A percentile compares a stretch with the other conserved stretches of the same genome.
phyloP scores from a whole-genome alignment of 352 stramenopile genomes.

The Phytophthora uliginosa region DNA sequence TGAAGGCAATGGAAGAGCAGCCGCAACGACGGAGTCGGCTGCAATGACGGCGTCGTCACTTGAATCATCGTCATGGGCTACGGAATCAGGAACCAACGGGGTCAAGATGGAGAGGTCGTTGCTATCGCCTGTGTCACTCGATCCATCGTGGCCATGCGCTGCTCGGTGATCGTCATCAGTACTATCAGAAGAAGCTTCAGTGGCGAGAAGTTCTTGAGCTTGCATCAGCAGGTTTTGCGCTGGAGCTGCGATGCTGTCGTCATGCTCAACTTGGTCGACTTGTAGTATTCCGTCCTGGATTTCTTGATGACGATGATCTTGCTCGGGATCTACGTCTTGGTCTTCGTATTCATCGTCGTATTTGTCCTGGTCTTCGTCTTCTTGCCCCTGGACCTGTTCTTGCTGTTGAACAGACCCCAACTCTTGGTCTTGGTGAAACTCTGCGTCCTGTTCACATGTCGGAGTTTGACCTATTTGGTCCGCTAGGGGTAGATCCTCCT shows the following conservation, averaged over 20 bases:
- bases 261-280: neutral
- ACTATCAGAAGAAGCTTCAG: slow-evolving; percentile 11
- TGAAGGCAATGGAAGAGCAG: slow-evolving; percentile 17
- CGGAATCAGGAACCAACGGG: slow-evolving; percentile 4
- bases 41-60: slow-evolving; percentile 13
- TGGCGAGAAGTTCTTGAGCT: slow-evolving; percentile 30
- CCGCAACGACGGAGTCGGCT: slow-evolving; percentile 22
- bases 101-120: slow-evolving; percentile 3
- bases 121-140: slow-evolving; percentile 12
- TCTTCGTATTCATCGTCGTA: slow-evolving; percentile 30
- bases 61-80: slow-evolving; percentile 13
- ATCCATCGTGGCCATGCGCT: neutral
- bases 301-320: slow-evolving; percentile 1
- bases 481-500: neutral
- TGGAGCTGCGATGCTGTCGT: neutral
- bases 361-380: slow-evolving; percentile 20
- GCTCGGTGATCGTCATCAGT: slow-evolving; percentile 14
- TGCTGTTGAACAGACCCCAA: neutral
- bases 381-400: neutral
- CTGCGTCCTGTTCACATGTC: neutral
- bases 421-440: neutral
- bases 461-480: slow-evolving; percentile 4
- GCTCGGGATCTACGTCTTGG: slow-evolving; percentile 1
- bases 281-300: neutral
- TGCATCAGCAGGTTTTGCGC: slow-evolving; percentile 16